Base-by-base conservation (phyloP, 2,329 filamentous ascomycete species). In the Epicoccum nigrum region DNA sequence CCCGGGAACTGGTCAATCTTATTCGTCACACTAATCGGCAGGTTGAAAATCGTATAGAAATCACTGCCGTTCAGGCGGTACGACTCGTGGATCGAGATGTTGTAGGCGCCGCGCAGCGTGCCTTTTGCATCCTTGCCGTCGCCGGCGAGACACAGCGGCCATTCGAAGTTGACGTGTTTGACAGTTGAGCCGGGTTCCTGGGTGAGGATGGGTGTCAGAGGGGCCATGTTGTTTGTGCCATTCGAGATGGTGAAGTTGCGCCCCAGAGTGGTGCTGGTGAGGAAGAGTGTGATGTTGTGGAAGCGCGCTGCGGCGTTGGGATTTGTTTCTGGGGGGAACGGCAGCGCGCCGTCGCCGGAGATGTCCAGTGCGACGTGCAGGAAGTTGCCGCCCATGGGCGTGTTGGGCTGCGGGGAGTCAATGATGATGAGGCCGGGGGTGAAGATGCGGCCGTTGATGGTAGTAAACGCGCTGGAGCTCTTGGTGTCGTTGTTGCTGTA, bases 131-230 rank as follows among this genome's bases (percentile, higher is more conserved):
- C 63, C 15, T 79, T 69, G 2, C 83, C 84, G 41, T 86, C 75
- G 15, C 86, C 86, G 2, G 85, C 83, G 0, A 90, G 76, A 60
- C 87, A 90, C 51, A 82, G 80, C 0, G 87, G 87, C 86, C 86
- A 90, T 16, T 82, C 76, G 85, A 87, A 90, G 64, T 86, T 86
- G 55, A 89, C 79, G 65, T 90, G 86, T 67, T 90, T 90, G 34
- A 90, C 87, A 0, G 87, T 89, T 64, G 85, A 87, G 3, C 82
- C 81, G 1, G 79, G 72, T 64, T 90, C 86, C 55, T 86, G 83
- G 21, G 73, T 68, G 76, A 90, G 81, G 46, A 90, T 85, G 41
- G 86, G 77, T 1, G 83, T 83, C 6, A 86, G 70, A 34, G 81
- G 86, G 7, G 80, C 81, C 44, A 64, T 71, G 9, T 63, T 62